These are phyloP conservation scores for Monosporascus sp. DNA, from an alignment of 2,329 filamentous ascomycete genomes.

Conservation along the genomic window DNA sequence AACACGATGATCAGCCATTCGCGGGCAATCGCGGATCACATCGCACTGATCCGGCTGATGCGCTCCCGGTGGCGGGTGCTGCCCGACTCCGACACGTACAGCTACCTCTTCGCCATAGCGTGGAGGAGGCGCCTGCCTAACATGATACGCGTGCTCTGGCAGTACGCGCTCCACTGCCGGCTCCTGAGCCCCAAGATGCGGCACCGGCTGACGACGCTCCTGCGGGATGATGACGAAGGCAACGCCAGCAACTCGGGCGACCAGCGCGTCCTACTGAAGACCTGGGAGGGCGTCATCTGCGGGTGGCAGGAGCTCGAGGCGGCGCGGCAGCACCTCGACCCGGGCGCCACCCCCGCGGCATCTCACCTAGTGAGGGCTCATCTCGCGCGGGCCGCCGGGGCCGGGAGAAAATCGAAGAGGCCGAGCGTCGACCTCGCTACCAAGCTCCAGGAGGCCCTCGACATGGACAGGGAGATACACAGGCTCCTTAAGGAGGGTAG, in stretches of 20 bases:
- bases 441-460: constrained; percentile 21
- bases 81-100: constrained; percentile 18
- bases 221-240: constrained; percentile 1
- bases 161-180: constrained; percentile 16
- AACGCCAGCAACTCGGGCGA: background rate
- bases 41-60: constrained; percentile 9
- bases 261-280: constrained; percentile 12
- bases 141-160: constrained; percentile 25
- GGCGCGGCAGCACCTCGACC: constrained; percentile 2
- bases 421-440: constrained; percentile 8
- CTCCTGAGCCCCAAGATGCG: constrained; percentile 14
- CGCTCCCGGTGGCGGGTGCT: constrained; percentile 9
- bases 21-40: constrained; percentile 5
- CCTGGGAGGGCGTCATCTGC: constrained; percentile 22
- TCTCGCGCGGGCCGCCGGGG: background rate
- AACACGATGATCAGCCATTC: constrained; percentile 24
- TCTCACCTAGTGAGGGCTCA: no score
- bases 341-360: no score
- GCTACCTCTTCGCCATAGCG: constrained; percentile 18
- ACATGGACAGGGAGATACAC: constrained; percentile 20
- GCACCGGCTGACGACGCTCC: constrained; percentile 13
- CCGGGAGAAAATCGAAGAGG: background rate
- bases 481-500: constrained; percentile 9
- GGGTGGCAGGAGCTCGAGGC: constrained; percentile 16
- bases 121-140: constrained; percentile 23